phyloP scores from a whole-genome alignment of 2,329 filamentous ascomycete genomes.

The Verticillium nonalfalfae region DNA sequence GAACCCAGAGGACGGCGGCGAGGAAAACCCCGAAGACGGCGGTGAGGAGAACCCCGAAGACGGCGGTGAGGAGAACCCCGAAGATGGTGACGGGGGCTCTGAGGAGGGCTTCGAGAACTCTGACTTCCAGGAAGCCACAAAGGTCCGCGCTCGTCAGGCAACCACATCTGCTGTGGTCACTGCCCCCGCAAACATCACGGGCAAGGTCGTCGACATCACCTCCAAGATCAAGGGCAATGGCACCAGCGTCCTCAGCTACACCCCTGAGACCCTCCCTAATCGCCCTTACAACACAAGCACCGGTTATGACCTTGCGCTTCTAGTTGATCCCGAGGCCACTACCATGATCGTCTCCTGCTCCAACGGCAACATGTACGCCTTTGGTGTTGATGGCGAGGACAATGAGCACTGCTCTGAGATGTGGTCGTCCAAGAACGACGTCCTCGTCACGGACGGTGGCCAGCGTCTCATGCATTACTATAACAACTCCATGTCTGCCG shows the following conservation, averaged over 20 bases:
- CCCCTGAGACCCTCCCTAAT: background rate
- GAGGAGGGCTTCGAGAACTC: background rate
- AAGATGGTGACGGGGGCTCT: background rate
- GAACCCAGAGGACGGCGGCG: background rate
- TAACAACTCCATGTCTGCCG: constrained; percentile 20
- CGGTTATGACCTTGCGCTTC: constrained; percentile 13
- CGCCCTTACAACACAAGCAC: constrained; percentile 13
- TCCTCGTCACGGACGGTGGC: constrained; percentile 15
- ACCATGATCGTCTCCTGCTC: constrained; percentile 21
- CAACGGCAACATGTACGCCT: constrained; percentile 26
- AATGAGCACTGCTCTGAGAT: constrained; percentile 14
- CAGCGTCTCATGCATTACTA: constrained; percentile 25
- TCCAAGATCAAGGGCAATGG: constrained; percentile 1
- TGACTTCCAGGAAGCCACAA: background rate
- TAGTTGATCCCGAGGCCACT: constrained; percentile 12
- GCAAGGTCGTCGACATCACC: constrained; percentile 1
- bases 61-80: background rate
- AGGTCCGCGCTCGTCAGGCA: background rate
- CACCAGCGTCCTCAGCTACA: constrained; percentile 3
- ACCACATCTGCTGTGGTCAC: background rate
- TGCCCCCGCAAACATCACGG: background rate
- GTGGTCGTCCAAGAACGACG: constrained; percentile 14
- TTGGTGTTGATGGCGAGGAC: constrained; percentile 11
- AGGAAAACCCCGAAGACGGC: background rate
- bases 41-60: background rate